Conservation (phyloP, 2,329 filamentous ascomycete species). For the Botrytis galanthina region DNA sequence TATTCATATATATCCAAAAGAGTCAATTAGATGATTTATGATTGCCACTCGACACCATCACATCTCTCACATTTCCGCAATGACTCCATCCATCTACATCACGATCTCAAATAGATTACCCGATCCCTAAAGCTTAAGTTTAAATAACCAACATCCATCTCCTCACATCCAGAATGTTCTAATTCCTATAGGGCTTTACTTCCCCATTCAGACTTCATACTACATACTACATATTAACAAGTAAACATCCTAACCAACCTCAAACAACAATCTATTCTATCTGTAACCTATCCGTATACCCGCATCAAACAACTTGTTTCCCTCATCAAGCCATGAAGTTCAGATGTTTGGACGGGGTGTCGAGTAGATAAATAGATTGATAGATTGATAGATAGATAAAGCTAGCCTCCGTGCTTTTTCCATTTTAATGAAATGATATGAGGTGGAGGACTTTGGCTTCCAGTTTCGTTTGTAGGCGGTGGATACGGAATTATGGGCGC, state of each 20-base stretch:
- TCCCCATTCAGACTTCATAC: neutral
- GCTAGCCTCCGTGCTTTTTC: neutral
- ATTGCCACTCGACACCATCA: neutral
- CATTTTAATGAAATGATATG: neutral
- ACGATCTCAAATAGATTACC: neutral
- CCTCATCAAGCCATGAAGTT: neutral
- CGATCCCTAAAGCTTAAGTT: neutral
- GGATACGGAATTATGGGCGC: neutral
- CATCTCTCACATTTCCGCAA: neutral
- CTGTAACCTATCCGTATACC: neutral
- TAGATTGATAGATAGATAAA: neutral
- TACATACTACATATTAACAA: no score
- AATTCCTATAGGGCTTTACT: neutral
- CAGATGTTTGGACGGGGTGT: neutral
- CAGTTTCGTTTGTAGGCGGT: neutral
- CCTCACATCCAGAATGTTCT: neutral
- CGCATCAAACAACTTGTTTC: neutral
- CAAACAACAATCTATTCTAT: neutral
- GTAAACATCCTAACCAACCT: neutral
- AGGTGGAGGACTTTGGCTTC: neutral
- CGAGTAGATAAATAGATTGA: neutral
- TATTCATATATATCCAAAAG: neutral
- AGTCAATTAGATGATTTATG: neutral
- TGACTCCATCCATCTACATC: neutral
- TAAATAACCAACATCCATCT: neutral